Evolutionary conservation across 1,284 basidiomycete species (phyloP), one percentile per base, ranked within the genome.

Genomic region (Quambalaria eucalypti): DNA sequence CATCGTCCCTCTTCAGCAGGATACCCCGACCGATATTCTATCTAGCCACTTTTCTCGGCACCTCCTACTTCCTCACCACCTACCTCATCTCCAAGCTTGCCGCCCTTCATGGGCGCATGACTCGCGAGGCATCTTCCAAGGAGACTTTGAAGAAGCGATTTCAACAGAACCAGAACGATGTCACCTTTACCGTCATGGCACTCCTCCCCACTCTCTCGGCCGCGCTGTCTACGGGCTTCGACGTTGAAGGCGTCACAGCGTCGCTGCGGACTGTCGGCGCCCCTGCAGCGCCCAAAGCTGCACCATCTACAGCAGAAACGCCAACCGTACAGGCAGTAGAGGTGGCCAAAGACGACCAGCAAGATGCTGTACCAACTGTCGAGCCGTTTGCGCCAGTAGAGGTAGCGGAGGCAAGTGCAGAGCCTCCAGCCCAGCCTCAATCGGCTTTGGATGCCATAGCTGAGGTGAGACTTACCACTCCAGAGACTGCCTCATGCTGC

Each of bases 161-260:
- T 74, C 79, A 82, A 40, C 84, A 88, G 68, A 90, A 87, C 51
- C 86, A 88, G 64, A 84, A 90, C 60, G 87, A 92, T 72, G 82
- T 84, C 47, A 83, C 84, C 10, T 93, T 85, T 71, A 91, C 87
- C 1, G 80, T 88, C 38, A 83, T 88, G 72, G 85, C 87, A 0
- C 81, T 90, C 30, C 78, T 92, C 8, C 87, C 88, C 0, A 86
- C 86, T 0, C 80, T 93, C 9, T 82, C 84, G 1, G 79, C 83
- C 16, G 84, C 87, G 63, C 81, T 93, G 12, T 78, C 88, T 16
- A 77, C 81, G 28, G 83, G 83, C 47, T 86, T 91, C 83, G 84
- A 93, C 66, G 87, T 93, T 21, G 90, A 93, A 66, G 78, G 79
- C 1, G 78, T 90, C 12, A 90, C 87, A 0, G 77, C 81, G 25